phyloP scores from a whole-genome alignment of 495 filamentous ascomycete species.

The Trichoderma asperelloides region DNA sequence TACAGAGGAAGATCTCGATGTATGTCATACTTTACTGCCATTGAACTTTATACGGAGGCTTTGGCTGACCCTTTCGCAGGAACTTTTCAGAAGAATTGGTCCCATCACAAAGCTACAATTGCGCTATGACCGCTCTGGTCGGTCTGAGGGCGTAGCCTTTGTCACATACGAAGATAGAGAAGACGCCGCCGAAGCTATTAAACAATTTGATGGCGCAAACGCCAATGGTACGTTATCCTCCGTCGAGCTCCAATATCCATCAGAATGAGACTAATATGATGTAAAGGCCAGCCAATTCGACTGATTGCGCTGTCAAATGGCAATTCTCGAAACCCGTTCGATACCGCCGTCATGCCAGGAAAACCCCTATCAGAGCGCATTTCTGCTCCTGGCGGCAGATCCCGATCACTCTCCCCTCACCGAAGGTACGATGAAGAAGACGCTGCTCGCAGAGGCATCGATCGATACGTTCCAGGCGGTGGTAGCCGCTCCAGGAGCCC shows the following conservation, averaged over 20 bases:
- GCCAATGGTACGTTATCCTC: constrained; percentile 54
- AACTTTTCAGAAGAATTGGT: constrained; percentile 71
- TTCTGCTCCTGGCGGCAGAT: constrained; percentile 40
- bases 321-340: constrained; percentile 48
- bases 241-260: neutral
- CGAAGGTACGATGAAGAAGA: constrained; percentile 59
- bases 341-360: constrained; percentile 44
- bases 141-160: constrained; percentile 78
- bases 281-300: constrained; percentile 69
- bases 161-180: constrained; percentile 63
- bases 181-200: constrained; percentile 67
- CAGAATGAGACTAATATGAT: neutral
- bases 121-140: constrained; percentile 81
- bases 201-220: constrained; percentile 82
- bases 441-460: constrained; percentile 62
- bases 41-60: constrained; percentile 5
- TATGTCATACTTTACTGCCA: constrained; percentile 30
- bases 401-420: constrained; percentile 41
- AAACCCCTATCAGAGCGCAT: constrained; percentile 71
- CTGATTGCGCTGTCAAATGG: constrained; percentile 55
- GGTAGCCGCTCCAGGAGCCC: constrained; percentile 43
- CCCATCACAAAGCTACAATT: constrained; percentile 61
- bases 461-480: constrained; percentile 74
- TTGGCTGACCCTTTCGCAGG: constrained; percentile 38
- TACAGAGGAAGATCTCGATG: constrained; percentile 76